Evolutionary conservation across 2,329 filamentous ascomycete genomes (phyloP), one percentile per base, ranked within the genome.

Genomic region (Cephalotrichum gorgonifer): DNA sequence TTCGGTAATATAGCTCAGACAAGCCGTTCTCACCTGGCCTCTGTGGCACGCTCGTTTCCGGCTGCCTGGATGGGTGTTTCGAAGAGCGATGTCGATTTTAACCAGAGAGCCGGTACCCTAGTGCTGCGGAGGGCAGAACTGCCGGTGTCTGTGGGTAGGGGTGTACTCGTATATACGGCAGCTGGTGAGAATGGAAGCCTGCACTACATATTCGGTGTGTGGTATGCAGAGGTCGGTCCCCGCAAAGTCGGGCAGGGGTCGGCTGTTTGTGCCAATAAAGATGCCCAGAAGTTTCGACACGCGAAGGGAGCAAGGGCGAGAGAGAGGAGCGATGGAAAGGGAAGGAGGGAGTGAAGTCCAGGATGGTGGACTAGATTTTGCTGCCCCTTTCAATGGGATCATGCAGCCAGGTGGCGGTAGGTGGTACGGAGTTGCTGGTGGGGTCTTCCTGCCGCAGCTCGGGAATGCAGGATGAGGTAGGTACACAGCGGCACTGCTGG

Each of bases 401-500:
- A 26, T 44, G 43, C 27, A 44, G 43, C 23, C 20, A n/a, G 30
- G 30, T 33, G 3, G 6, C 12, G 28, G 28, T 30, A 30, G 6
- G 28, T 30, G 28, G 28, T 30, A 30, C 28, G 12, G 28, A 31
- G 30, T 15, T 31, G 30, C 30, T 43, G 26, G 15, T 46, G 31
- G 28, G 17, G 31, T 26, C 27, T 15, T 30, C 12, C n/a, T 23
- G 44, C 15, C 27, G 46, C 46, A 33, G 38, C 46, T 23, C 46
- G 46, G 46, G 25, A 48, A 48, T 48, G 46, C 46, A 48, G 35
- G 25, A 48, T 43, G 46, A 43, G 46, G 46, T 27, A 6, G 35
- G 17, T 20, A 22, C 35, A 20, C 35, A 39, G 35, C 35, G 9
- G 22, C 35, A 6, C 20, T 9, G 17, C n/a, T 20, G 17, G 35